phyloP scores from a whole-genome alignment of 345 rosid species.

The Gossypium mustelinum region DNA sequence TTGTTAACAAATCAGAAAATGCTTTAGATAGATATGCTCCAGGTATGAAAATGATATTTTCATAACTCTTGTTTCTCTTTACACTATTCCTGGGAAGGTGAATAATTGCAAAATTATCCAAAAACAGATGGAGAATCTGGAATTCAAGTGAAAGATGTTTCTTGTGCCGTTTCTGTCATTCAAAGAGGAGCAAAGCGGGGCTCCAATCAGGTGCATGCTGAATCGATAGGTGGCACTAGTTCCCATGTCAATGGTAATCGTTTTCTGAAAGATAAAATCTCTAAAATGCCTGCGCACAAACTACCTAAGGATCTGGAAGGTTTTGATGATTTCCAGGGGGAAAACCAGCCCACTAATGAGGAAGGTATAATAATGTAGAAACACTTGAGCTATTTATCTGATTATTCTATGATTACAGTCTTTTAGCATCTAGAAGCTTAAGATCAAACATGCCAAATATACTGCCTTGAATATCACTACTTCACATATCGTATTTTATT shows the following conservation, averaged over 20 bases:
- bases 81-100: background rate
- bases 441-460: background rate
- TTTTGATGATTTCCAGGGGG: conserved; percentile 37
- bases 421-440: background rate
- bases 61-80: background rate
- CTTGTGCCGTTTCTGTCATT: conserved; percentile 28
- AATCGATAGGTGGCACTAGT: conserved; percentile 13
- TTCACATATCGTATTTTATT: background rate
- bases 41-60: conserved; percentile 28
- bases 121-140: conserved; percentile 52
- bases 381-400: background rate
- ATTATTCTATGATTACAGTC: conserved; percentile 1
- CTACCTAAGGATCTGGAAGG: conserved; percentile 16
- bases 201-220: conserved; percentile 33
- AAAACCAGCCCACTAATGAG: conserved; percentile 31
- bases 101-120: conserved; percentile 9
- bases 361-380: conserved; percentile 31
- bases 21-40: conserved; percentile 30
- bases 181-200: conserved; percentile 35
- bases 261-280: conserved; percentile 9
- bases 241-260: conserved; percentile 16
- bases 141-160: conserved; percentile 39
- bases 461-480: background rate
- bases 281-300: conserved; percentile 15
- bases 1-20: conserved; percentile 25